Percentiles rank a stretch among this genome's conserved stretches.
phyloP scores from a whole-genome alignment of 2,329 filamentous ascomycete species.

The Periconia sp. region DNA sequence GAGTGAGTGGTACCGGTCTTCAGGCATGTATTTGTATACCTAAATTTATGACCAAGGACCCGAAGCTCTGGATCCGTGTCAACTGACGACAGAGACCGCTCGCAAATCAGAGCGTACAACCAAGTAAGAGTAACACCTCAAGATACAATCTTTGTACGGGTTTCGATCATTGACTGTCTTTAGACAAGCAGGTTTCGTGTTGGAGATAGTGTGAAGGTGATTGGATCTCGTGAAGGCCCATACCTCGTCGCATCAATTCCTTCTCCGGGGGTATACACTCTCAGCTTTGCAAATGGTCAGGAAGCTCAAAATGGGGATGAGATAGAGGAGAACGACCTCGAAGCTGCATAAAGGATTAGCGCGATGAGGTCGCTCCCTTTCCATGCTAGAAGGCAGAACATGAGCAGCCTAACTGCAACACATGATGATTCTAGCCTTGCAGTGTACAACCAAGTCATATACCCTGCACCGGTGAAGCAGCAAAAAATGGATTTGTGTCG shows the following conservation, averaged over 20 bases:
- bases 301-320: neutral
- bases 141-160: neutral
- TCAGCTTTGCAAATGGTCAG: neutral
- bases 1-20: neutral
- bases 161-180: neutral
- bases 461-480: too few relatives aligned
- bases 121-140: neutral
- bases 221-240: neutral
- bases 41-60: too few relatives aligned
- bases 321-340: conserved; percentile 1
- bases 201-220: conserved; percentile 1
- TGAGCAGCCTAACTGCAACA: too few relatives aligned
- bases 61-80: too few relatives aligned
- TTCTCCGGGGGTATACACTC: neutral
- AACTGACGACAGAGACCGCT: too few relatives aligned
- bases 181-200: conserved; percentile 2
- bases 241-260: conserved; percentile 1
- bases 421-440: too few relatives aligned
- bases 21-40: too few relatives aligned
- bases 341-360: neutral
- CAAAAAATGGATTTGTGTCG: too few relatives aligned
- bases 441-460: too few relatives aligned
- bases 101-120: too few relatives aligned
- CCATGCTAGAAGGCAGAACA: too few relatives aligned
- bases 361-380: neutral